These are phyloP conservation scores for Kazachstania viticola DNA, from an alignment of 805 yeast species.

Conservation along the genomic window DNA sequence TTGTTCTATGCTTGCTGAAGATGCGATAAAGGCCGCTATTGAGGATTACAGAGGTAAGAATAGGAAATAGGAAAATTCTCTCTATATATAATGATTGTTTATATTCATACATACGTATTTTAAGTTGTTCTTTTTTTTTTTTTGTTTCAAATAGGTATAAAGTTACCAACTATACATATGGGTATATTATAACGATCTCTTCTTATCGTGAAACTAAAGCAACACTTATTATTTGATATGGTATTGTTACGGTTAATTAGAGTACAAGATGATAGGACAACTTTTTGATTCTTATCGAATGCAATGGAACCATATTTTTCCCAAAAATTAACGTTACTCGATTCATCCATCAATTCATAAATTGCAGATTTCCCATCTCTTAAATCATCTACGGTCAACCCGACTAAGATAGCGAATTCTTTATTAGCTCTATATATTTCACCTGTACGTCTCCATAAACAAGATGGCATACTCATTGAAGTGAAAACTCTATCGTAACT, in stretches of 20 bases:
- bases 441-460: constrained; percentile 94
- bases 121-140: background rate
- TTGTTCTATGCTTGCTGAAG: constrained; percentile 98
- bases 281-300: constrained; percentile 90
- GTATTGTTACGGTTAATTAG: constrained; percentile 74
- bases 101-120: constrained; percentile 1
- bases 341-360: constrained; percentile 90
- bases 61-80: background rate
- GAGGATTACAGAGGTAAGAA: constrained; percentile 66
- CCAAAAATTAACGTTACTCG: constrained; percentile 94
- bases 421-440: constrained; percentile 92
- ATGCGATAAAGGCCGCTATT: constrained; percentile 92
- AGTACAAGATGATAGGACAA: constrained; percentile 85
- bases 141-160: constrained; percentile 65
- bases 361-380: constrained; percentile 88
- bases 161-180: constrained; percentile 90
- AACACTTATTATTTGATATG: constrained; percentile 70
- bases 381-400: constrained; percentile 78
- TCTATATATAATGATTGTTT: background rate
- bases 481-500: constrained; percentile 94
- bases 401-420: constrained; percentile 89
- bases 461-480: constrained; percentile 95
- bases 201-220: constrained; percentile 87
- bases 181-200: constrained; percentile 92
- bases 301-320: constrained; percentile 95